Conservation (phyloP, 768 basidiomycete genomes). For the Austroboletus festivus region DNA sequence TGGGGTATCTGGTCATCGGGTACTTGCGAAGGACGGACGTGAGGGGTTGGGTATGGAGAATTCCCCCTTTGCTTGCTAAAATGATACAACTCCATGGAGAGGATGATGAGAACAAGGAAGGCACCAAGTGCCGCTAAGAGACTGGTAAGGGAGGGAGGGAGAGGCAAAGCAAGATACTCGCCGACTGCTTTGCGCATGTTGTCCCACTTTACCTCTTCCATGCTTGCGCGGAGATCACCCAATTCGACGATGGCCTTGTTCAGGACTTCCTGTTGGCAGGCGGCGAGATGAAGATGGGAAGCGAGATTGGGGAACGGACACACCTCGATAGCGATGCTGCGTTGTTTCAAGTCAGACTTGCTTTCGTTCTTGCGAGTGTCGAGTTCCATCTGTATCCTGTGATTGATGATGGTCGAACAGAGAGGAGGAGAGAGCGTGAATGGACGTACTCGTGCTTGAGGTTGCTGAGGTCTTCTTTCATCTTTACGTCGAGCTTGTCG, state of each 20-base stretch:
- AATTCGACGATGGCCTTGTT: constrained; percentile 71
- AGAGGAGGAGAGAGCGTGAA: not conserved
- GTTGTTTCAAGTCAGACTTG: constrained; percentile 75
- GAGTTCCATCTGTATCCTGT: constrained; percentile 93
- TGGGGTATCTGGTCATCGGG: too few relatives aligned
- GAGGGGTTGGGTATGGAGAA: too few relatives aligned
- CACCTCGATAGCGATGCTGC: constrained; percentile 84
- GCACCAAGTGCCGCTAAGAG: constrained; percentile 55
- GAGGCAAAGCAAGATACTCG: constrained; percentile 34
- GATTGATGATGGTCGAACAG: not conserved
- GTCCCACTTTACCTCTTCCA: constrained; percentile 86
- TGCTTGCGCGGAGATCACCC: constrained; percentile 74
- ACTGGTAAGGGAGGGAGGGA: not conserved
- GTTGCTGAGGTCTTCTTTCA: constrained; percentile 88
- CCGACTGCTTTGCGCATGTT: constrained; percentile 83
- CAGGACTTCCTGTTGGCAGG: constrained; percentile 56
- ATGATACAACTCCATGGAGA: constrained; percentile 63
- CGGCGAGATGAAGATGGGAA: not conserved
- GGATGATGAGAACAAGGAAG: constrained; percentile 66
- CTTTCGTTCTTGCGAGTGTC: constrained; percentile 92
- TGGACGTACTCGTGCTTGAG: constrained; percentile 87
- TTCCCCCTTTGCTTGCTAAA: constrained; percentile 26
- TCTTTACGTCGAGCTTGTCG: constrained; percentile 79
- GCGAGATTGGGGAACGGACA: constrained; percentile 7
- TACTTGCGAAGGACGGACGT: too few relatives aligned